phyloP scores from a whole-genome alignment of 139 green algal species.

The Chlamydomonas sp. region DNA sequence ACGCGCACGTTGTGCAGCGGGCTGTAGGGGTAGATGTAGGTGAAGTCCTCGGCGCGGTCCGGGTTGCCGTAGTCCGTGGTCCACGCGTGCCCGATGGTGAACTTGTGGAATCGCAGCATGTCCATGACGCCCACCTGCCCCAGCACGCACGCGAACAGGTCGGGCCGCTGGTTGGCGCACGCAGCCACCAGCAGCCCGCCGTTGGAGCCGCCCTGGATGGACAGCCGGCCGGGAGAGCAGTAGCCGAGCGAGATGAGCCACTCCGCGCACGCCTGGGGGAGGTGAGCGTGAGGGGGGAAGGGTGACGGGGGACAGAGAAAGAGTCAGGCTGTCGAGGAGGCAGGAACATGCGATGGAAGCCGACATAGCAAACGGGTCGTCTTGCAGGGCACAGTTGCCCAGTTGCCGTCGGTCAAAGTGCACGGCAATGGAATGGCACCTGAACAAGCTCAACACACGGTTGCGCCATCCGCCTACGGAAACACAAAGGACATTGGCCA shows the following conservation, averaged over 20 bases:
- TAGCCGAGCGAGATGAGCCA: conserved; percentile 71
- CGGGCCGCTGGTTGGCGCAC: conserved; percentile 92
- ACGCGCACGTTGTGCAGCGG: conserved; percentile 93
- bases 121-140: conserved; percentile 91
- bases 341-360: no score
- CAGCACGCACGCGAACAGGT: conserved; percentile 87
- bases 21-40: conserved; percentile 77
- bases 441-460: no score
- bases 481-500: no score
- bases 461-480: no score
- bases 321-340: not conserved
- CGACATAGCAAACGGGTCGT: no score
- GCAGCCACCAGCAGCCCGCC: conserved; percentile 93
- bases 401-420: no score
- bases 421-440: no score
- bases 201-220: conserved; percentile 91
- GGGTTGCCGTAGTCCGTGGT: conserved; percentile 86
- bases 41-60: conserved; percentile 70
- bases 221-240: conserved; percentile 50
- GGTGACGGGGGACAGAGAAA: not conserved
- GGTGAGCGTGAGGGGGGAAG: conserved; percentile 6
- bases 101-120: conserved; percentile 96
- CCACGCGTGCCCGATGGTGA: conserved; percentile 94
- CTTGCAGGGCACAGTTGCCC: no score
- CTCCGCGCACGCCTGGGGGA: conserved; percentile 74